These are phyloP conservation scores for Coleophoma eucalyptorum DNA, from an alignment of 2,329 filamentous ascomycete species.

Conservation along the genomic window DNA sequence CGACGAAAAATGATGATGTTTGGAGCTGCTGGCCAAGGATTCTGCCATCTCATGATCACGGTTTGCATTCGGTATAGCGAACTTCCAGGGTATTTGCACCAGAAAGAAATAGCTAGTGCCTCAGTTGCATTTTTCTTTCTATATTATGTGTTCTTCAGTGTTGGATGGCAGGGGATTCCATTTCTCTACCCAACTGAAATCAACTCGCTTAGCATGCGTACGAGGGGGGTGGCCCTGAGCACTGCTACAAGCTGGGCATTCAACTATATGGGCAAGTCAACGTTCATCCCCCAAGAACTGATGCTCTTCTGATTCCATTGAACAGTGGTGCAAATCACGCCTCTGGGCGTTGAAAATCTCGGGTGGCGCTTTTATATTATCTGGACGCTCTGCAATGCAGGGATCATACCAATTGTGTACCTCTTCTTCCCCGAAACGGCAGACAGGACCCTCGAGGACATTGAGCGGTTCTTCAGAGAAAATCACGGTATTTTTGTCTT, in stretches of 20 bases:
- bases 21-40: not conserved
- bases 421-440: constrained; percentile 22
- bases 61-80: not conserved
- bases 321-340: constrained; percentile 31
- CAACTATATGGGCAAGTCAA: constrained; percentile 28
- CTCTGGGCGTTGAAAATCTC: constrained; percentile 31
- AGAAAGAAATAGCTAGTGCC: too few relatives aligned
- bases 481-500: not conserved
- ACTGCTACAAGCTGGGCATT: constrained; percentile 31
- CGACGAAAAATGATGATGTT: not conserved
- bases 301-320: too few relatives aligned
- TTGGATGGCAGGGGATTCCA: not conserved
- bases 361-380: constrained; percentile 38
- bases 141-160: not conserved
- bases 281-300: too few relatives aligned
- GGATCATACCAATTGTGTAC: constrained; percentile 44
- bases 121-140: not conserved
- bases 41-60: not conserved
- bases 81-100: too few relatives aligned
- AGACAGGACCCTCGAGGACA: constrained; percentile 6
- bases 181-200: constrained; percentile 27
- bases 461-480: constrained; percentile 1
- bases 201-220: constrained; percentile 31
- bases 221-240: constrained; percentile 26
- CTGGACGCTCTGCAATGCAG: constrained; percentile 34